Percentiles rank a stretch among this genome's conserved stretches.
phyloP scores from a whole-genome alignment of 176 grass and related monocot genomes.

The Carex myosuroides region DNA sequence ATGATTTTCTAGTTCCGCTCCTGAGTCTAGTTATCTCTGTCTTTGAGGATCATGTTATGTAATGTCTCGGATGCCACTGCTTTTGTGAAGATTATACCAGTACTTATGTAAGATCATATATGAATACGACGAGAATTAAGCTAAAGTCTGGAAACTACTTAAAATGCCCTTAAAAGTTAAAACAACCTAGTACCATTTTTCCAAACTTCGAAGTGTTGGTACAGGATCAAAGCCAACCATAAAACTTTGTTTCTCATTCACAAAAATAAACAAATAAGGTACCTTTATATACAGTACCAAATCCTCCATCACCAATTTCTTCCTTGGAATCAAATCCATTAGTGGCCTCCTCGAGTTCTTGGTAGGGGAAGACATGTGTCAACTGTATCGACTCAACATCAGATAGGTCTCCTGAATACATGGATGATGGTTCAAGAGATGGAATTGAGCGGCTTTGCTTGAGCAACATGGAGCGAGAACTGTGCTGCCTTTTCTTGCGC shows the following conservation, averaged over 20 bases:
- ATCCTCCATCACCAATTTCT: constrained; percentile 83
- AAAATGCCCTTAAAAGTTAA: not conserved
- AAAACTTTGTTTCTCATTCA: not conserved
- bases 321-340: constrained; percentile 45
- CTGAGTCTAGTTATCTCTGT: no score
- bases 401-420: constrained; percentile 33
- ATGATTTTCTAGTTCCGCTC: no score
- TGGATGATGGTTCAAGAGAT: constrained; percentile 30
- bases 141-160: not conserved
- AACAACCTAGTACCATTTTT: not conserved
- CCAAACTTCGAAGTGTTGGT: not conserved
- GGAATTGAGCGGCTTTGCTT: constrained; percentile 46
- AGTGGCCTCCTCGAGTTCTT: constrained; percentile 79
- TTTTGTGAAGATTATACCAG: not conserved
- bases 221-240: not conserved
- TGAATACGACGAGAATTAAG: not conserved
- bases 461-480: constrained; percentile 22
- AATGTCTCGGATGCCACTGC: no score
- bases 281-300: constrained; percentile 96
- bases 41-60: no score
- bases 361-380: constrained; percentile 57
- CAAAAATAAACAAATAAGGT: constrained; percentile 5
- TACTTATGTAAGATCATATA: not conserved
- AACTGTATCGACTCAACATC: constrained; percentile 21
- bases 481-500: constrained; percentile 35